A percentile compares a stretch with the other conserved stretches of the same genome.
phyloP scores from a whole-genome alignment of 371 early-diverging fungal species.

The Mortierella sp. region DNA sequence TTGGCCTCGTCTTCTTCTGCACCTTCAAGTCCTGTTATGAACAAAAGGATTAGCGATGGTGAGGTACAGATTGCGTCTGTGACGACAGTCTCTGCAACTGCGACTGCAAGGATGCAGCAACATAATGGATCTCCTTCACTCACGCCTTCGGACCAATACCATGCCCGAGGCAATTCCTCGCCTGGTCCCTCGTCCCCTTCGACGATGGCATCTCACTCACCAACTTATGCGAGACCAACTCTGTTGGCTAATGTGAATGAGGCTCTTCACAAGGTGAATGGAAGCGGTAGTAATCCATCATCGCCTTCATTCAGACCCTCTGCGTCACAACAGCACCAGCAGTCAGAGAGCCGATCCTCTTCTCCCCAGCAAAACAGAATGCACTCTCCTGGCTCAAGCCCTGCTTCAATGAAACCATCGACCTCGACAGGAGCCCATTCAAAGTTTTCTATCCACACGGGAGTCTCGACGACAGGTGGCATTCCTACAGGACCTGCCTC shows the following conservation, averaged over 20 bases:
- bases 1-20: conserved; percentile 18
- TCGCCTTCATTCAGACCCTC: conserved; percentile 18
- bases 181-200: conserved; percentile 14
- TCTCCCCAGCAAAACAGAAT: conserved; percentile 33
- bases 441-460: background rate
- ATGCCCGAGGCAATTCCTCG: background rate
- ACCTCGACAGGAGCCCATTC: conserved; percentile 26
- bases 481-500: conserved; percentile 19
- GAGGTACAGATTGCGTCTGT: conserved; percentile 40
- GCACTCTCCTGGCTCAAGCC: conserved; percentile 3
- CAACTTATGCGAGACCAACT: conserved; percentile 20
- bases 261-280: conserved; percentile 3
- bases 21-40: conserved; percentile 27
- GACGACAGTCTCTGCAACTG: conserved; percentile 3
- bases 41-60: conserved; percentile 30
- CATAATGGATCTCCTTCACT: no score
- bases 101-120: conserved; percentile 18
- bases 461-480: conserved; percentile 18
- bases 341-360: conserved; percentile 18
- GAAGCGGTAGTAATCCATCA: conserved; percentile 12
- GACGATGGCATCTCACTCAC: conserved; percentile 5
- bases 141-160: no score
- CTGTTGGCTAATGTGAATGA: conserved; percentile 22
- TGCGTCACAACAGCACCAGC: conserved; percentile 6
- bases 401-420: background rate